phyloP scores from a whole-genome alignment of 208 protist genomes.

The Herpetomonas samuelpessoai region DNA sequence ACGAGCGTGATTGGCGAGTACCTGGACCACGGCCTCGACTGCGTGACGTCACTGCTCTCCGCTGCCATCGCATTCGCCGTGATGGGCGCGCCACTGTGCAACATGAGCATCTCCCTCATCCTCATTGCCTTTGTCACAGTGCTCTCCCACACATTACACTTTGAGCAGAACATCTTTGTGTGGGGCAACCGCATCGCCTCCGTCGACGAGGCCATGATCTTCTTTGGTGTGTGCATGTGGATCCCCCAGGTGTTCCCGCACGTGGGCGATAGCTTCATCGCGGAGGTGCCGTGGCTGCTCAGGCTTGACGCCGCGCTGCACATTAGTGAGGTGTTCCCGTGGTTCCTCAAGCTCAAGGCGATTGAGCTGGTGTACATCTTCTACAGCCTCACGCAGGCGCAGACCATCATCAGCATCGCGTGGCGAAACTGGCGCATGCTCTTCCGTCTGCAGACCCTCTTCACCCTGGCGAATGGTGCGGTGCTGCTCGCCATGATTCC shows the following conservation, averaged over 20 bases:
- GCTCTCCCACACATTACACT: conserved; percentile 83
- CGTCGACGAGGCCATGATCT: conserved; percentile 90
- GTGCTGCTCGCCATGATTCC: conserved; percentile 55
- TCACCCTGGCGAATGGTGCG: conserved; percentile 40
- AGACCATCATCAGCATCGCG: conserved; percentile 48
- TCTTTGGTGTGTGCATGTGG: conserved; percentile 78
- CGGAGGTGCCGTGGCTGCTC: conserved; percentile 10
- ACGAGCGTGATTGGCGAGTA: conserved; percentile 87
- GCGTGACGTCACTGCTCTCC: conserved; percentile 87
- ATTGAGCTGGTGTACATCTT: conserved; percentile 66
- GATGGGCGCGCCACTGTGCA: conserved; percentile 58
- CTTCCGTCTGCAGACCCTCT: conserved; percentile 59
- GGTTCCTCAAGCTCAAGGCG: conserved; percentile 20
- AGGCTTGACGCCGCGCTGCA: background rate
- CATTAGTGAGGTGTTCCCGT: conserved; percentile 9
- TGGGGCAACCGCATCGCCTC: conserved; percentile 85
- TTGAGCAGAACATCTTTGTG: conserved; percentile 79
- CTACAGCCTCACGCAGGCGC: conserved; percentile 53
- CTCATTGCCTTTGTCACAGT: conserved; percentile 68
- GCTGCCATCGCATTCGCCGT: conserved; percentile 49
- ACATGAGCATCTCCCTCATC: conserved; percentile 62
- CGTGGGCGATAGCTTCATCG: conserved; percentile 26
- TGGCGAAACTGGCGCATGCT: conserved; percentile 53
- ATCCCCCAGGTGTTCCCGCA: conserved; percentile 53
- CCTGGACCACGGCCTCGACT: conserved; percentile 91